Base-by-base conservation (phyloP, 2,329 filamentous ascomycete genomes). In the Tetracladium maxilliforme region DNA sequence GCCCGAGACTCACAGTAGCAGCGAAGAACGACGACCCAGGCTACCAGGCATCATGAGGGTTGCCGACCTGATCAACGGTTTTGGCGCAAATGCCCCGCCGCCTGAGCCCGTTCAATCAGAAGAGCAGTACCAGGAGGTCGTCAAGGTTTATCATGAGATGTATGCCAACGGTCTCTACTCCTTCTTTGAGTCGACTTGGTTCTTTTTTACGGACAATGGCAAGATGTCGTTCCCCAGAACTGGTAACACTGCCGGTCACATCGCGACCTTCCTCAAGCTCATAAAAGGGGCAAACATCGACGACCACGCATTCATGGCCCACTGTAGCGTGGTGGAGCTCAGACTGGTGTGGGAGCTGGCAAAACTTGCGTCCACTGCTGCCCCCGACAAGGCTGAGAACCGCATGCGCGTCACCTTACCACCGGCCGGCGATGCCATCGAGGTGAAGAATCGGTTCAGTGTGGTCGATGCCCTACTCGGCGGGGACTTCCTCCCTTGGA, bases 111-210 rank as follows among this genome's bases (percentile, higher is more conserved):
- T n/a, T n/a, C n/a, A n/a, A n/a, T n/a, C n/a, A n/a, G n/a, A n/a
- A n/a, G n/a, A n/a, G n/a, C n/a, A n/a, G n/a, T n/a, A n/a, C n/a
- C n/a, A n/a, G n/a, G n/a, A n/a, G n/a, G n/a, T n/a, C n/a, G n/a
- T n/a, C n/a, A n/a, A n/a, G n/a, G n/a, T 87, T 10, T 92, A 80
- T 49, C 65, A 69, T 38, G 74, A 76, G 35, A 73, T 83, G 34
- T 92, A 90, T 46, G 77, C 74, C 4, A 66, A 65, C 2, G 77
- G 72, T 6, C 65, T 90, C 23, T 74, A 81, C 47, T 65, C 66
- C 24, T 75, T 90, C 33, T 66, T 92, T 33, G 86, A 94, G 47
- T 80, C 82, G 6, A 64, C 62, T 15, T 95, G 86, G 86, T 94
- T 82, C 52, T 68, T 58, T 31, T 56, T 61, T 18, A 51, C 50